A percentile compares a stretch with the other conserved stretches of the same genome.
These are phyloP conservation scores for Penicillium arizonense DNA, from an alignment of 495 filamentous ascomycete species.

Conservation along the genomic window DNA sequence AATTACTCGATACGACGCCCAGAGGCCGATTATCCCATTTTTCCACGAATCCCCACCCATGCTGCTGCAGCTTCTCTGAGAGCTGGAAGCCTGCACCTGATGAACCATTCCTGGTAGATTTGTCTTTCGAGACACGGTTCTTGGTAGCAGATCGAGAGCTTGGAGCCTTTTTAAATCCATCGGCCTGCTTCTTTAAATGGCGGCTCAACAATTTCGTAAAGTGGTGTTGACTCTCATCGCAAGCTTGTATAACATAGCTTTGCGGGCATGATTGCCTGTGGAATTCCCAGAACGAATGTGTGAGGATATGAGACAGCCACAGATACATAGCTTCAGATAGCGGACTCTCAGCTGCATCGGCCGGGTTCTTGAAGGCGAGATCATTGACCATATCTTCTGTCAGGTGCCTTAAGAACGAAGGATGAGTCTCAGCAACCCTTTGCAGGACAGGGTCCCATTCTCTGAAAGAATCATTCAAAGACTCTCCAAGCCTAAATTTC, in stretches of 20 bases:
- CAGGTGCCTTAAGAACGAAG: constrained; percentile 32
- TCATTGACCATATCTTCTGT: constrained; percentile 36
- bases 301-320: constrained; percentile 43
- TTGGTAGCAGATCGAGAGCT: background rate
- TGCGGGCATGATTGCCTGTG: constrained; percentile 25
- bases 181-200: constrained; percentile 12
- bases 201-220: constrained; percentile 30
- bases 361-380: constrained; percentile 22
- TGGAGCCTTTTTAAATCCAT: background rate
- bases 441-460: constrained; percentile 39
- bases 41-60: constrained; percentile 33
- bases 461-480: constrained; percentile 26
- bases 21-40: constrained; percentile 38
- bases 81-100: background rate
- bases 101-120: background rate
- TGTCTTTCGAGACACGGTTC: constrained; percentile 1
- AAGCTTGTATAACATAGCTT: constrained; percentile 34
- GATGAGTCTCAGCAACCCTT: constrained; percentile 25
- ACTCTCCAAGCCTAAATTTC: constrained; percentile 29
- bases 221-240: constrained; percentile 29
- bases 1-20: constrained; percentile 24
- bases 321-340: constrained; percentile 31
- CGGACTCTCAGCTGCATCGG: constrained; percentile 19
- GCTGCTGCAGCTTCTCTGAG: constrained; percentile 23
- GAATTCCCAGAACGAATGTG: constrained; percentile 32